These are phyloP conservation scores for Volvariella volvacea DNA, from an alignment of 1,284 basidiomycete genomes.

Conservation along the genomic window DNA sequence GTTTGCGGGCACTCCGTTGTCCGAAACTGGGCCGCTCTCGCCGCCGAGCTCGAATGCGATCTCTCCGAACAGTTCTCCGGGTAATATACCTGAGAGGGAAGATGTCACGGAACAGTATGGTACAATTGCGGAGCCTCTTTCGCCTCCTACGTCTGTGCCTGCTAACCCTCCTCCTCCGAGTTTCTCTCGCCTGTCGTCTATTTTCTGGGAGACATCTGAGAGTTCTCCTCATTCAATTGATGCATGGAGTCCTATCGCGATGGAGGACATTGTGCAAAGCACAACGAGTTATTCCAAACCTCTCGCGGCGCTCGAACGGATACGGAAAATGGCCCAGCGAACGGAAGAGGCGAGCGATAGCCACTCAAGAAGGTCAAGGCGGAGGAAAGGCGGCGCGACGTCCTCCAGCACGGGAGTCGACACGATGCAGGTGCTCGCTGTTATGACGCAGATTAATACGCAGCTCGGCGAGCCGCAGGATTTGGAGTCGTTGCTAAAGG, in stretches of 20 bases:
- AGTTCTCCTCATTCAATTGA: constrained; percentile 12
- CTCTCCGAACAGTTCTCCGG: too few species aligned
- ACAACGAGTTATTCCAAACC: constrained; percentile 73
- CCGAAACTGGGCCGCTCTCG: not conserved
- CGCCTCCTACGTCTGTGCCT: not conserved
- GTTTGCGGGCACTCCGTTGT: too few species aligned
- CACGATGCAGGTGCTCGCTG: constrained; percentile 77
- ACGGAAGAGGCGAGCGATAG: constrained; percentile 5
- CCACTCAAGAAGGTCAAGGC: constrained; percentile 16
- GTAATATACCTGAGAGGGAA: not conserved
- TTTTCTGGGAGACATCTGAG: too few species aligned
- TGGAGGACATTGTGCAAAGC: constrained; percentile 67
- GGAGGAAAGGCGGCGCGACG: constrained; percentile 14
- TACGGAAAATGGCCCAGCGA: constrained; percentile 41
- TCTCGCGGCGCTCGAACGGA: constrained; percentile 65
- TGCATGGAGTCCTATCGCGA: constrained; percentile 35
- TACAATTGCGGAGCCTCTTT: not conserved
- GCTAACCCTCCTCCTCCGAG: not conserved
- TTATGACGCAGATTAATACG: constrained; percentile 82
- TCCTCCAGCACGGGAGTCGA: constrained; percentile 36
- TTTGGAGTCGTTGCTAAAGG: constrained; percentile 69
- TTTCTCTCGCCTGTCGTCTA: too few species aligned
- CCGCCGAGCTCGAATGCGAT: not conserved
- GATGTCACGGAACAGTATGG: not conserved
- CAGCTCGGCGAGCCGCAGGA: constrained; percentile 71